Evolutionary conservation across 2,329 filamentous ascomycete genomes (phyloP).

Genomic region (Hirsutella rhossiliensis): DNA sequence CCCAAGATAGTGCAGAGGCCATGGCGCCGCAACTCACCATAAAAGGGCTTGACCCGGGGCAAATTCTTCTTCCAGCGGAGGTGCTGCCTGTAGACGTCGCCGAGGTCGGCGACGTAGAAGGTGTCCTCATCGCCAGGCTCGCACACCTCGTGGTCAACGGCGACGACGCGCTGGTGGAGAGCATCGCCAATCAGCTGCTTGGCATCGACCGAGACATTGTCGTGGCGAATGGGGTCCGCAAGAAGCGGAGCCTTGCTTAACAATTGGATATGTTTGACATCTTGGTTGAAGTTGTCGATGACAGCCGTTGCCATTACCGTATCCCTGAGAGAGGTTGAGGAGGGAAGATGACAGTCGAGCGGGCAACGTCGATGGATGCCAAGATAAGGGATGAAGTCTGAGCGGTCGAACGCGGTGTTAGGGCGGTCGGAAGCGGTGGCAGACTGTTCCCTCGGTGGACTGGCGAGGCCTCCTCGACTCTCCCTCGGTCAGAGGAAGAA

Average conservation of each 20-base stretch:
- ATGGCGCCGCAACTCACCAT: constrained; percentile 49
- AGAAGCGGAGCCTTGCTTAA: constrained; percentile 31
- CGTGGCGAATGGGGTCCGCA: constrained; percentile 26
- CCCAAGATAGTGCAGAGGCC: background rate
- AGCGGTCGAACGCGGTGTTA: constrained; percentile 47
- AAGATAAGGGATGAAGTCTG: background rate
- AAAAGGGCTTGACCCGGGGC: constrained; percentile 87
- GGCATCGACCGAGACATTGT: constrained; percentile 33
- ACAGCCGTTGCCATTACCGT: constrained; percentile 55
- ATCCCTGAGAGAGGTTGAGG: constrained; percentile 27
- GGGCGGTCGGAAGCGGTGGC: constrained; percentile 91
- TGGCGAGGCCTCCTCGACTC: constrained; percentile 98
- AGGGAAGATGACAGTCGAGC: constrained; percentile 1
- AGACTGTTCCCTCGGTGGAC: constrained; percentile 79
- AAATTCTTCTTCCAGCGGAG: constrained; percentile 95
- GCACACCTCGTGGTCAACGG: constrained; percentile 78
- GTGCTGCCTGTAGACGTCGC: constrained; percentile 97
- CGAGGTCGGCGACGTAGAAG: constrained; percentile 96
- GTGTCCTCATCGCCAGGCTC: constrained; percentile 90
- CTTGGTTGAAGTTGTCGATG: constrained; percentile 39
- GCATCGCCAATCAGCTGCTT: constrained; percentile 80
- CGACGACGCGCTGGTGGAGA: constrained; percentile 72
- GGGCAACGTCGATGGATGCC: background rate
- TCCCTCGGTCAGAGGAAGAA: constrained; percentile 99
- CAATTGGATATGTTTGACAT: constrained; percentile 35